Conservation (phyloP, 2,329 filamentous ascomycete genomes). For the Gnomoniopsis smithogilvyi region DNA sequence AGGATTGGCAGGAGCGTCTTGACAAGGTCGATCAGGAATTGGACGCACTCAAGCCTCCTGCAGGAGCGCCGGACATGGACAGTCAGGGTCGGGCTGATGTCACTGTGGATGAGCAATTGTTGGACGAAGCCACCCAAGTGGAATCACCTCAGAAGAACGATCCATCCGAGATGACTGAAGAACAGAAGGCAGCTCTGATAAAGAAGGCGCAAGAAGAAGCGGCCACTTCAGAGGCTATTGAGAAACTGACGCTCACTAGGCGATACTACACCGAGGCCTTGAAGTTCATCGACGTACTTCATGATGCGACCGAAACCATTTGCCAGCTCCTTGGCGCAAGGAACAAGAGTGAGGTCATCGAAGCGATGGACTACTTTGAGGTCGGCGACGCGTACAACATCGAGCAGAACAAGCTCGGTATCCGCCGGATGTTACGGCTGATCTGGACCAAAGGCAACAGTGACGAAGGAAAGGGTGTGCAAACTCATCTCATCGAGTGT, state of each 20-base stretch:
- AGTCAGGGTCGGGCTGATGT: conserved; percentile 54
- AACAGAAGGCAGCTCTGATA: conserved; percentile 69
- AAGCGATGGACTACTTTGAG: conserved; percentile 98
- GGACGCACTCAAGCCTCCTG: conserved; percentile 75
- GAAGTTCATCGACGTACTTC: conserved; percentile 88
- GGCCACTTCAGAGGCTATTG: conserved; percentile 82
- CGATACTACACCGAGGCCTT: conserved; percentile 93
- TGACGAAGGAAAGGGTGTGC: conserved; percentile 97
- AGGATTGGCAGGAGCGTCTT: conserved; percentile 80
- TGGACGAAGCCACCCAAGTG: conserved; percentile 86
- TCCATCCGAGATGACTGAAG: conserved; percentile 66
- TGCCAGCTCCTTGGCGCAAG: conserved; percentile 87
- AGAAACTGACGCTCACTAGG: conserved; percentile 80
- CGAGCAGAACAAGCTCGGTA: conserved; percentile 87
- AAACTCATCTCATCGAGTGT: conserved; percentile 93
- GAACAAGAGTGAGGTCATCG: conserved; percentile 98
- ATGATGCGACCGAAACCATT: conserved; percentile 75
- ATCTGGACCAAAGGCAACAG: conserved; percentile 99
- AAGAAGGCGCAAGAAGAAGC: conserved; percentile 83
- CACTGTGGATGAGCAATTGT: conserved; percentile 70
- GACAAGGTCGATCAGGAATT: conserved; percentile 82
- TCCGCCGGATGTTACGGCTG: conserved; percentile 89
- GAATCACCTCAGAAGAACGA: conserved; percentile 65
- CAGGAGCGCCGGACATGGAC: conserved; percentile 68
- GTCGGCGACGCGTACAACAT: conserved; percentile 95